A percentile compares a stretch with the other conserved stretches of the same genome.
These are phyloP conservation scores for Geotrichum armillariae DNA, from an alignment of 1,139 yeast species.

Conservation along the genomic window DNA sequence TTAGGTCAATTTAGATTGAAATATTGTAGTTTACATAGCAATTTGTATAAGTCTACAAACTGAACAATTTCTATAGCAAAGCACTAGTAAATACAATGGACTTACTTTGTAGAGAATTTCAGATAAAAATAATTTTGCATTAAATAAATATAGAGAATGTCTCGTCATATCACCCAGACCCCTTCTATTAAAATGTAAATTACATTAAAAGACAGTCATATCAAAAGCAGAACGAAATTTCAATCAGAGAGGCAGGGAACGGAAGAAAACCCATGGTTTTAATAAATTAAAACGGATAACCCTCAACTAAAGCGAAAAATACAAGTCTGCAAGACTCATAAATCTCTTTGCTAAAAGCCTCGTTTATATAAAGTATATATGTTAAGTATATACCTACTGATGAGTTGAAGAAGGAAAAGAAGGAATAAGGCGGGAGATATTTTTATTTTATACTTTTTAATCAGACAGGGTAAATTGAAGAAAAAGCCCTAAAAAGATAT, in stretches of 20 bases:
- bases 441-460: not conserved
- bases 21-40: too few relatives aligned
- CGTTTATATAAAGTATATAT: not conserved
- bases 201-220: not conserved
- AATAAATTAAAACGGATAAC: not conserved
- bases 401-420: not conserved
- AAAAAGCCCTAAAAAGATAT: not conserved
- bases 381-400: conserved; percentile 9
- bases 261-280: conserved; percentile 1
- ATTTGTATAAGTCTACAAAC: too few relatives aligned
- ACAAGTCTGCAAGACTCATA: not conserved
- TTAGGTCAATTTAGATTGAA: too few relatives aligned
- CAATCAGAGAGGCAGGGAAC: conserved; percentile 9
- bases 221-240: conserved; percentile 7
- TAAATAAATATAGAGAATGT: not conserved
- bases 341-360: conserved; percentile 7
- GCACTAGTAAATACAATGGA: too few relatives aligned
- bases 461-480: not conserved
- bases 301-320: conserved; percentile 5
- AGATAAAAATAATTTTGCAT: too few relatives aligned
- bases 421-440: not conserved
- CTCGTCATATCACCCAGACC: conserved; percentile 4
- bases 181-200: not conserved
- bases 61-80: too few relatives aligned
- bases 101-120: too few relatives aligned